Conservation (phyloP, 2,329 filamentous ascomycete genomes). For the Aureobasidium sp. region DNA sequence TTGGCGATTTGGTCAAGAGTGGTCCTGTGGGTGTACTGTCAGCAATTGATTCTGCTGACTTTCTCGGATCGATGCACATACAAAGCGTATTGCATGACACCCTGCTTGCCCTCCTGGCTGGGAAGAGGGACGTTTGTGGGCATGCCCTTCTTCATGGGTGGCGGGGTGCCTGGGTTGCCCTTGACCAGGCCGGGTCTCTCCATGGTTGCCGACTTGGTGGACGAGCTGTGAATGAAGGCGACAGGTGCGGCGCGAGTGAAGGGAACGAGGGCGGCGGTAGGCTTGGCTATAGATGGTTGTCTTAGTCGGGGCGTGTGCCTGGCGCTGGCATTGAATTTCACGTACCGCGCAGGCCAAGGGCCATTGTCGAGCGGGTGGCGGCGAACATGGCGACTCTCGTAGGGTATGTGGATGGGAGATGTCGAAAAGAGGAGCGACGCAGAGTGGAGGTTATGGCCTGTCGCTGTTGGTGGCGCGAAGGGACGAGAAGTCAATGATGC, state of each 20-base stretch:
- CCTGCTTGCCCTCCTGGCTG: conserved; percentile 73
- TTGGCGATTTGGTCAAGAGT: conserved; percentile 72
- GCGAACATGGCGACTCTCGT: conserved; percentile 38
- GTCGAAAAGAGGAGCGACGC: not conserved
- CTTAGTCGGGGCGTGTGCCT: conserved; percentile 3
- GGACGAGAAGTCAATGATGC: conserved; percentile 13
- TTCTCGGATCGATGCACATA: conserved; percentile 42
- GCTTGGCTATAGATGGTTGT: conserved; percentile 49
- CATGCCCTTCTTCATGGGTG: conserved; percentile 45
- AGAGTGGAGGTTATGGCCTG: not conserved
- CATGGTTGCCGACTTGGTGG: conserved; percentile 54
- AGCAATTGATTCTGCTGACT: conserved; percentile 12
- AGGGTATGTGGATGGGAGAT: not conserved
- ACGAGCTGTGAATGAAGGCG: conserved; percentile 57
- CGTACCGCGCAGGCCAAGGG: conserved; percentile 49
- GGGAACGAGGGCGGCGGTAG: conserved; percentile 53
- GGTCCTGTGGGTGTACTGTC: conserved; percentile 45
- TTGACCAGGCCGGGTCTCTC: conserved; percentile 43
- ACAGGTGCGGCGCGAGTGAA: conserved; percentile 49
- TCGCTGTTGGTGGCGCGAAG: conserved; percentile 9
- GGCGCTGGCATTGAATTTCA: not conserved
- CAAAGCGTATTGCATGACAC: conserved; percentile 77
- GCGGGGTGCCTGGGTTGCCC: conserved; percentile 46
- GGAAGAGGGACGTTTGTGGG: conserved; percentile 63
- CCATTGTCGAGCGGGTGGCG: conserved; percentile 42